Conservation (phyloP, 116 monocot species). For the Dioscorea cayenensis region DNA sequence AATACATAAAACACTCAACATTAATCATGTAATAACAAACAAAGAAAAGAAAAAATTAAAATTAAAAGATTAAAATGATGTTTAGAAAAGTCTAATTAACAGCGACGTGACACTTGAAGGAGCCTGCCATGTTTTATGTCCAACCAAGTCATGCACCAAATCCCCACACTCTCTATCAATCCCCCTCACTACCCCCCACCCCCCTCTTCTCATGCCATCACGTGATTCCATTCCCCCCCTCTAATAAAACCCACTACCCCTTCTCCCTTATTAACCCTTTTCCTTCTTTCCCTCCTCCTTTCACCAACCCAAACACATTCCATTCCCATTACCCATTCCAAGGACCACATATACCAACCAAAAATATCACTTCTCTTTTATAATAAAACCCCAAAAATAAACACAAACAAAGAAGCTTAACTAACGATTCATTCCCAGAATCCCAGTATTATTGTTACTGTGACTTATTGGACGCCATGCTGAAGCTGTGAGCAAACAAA, state of each 20-base stretch:
- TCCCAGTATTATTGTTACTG: neutral
- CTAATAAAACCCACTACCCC: too few relatives aligned
- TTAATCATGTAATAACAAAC: too few relatives aligned
- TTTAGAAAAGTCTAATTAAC: neutral
- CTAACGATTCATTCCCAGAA: neutral
- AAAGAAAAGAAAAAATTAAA: too few relatives aligned
- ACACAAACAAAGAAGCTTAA: too few relatives aligned
- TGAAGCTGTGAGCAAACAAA: slow-evolving; percentile 77
- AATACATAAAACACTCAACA: too few relatives aligned
- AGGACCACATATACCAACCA: too few relatives aligned
- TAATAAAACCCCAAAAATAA: too few relatives aligned
- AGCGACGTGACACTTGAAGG: slow-evolving; percentile 1
- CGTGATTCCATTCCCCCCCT: neutral
- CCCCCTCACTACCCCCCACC: neutral
- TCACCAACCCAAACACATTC: too few relatives aligned
- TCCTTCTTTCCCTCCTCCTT: too few relatives aligned
- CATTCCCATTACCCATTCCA: too few relatives aligned
- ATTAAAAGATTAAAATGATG: too few relatives aligned
- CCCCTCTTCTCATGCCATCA: neutral
- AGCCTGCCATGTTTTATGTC: neutral
- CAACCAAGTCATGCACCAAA: neutral
- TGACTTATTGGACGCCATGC: slow-evolving; percentile 49
- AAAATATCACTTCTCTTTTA: too few relatives aligned
- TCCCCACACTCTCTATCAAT: neutral
- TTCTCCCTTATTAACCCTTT: neutral